Evolutionary conservation across 2,329 filamentous ascomycete genomes (phyloP), one percentile per base, ranked within the genome.

Genomic region (Mariannaea sp.): DNA sequence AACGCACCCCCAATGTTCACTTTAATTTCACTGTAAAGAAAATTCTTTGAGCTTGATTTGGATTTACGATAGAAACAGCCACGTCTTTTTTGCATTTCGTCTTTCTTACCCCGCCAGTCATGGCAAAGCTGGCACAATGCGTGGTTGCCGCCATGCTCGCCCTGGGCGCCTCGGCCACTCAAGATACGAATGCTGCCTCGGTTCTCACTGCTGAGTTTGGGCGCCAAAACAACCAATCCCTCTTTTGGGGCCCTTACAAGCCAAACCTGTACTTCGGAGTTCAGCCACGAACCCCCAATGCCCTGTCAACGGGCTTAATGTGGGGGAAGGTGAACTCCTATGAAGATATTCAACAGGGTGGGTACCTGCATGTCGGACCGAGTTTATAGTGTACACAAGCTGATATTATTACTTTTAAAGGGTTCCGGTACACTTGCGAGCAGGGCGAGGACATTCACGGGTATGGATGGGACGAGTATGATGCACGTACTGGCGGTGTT

Each of bases 381-480:
- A 17, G 35, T 38, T 5, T 29, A 46, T 17, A 51, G 26, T 17
- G 24, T 26, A 19, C 33, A 26, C 20, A 19, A 32, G 36, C 49
- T 27, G 16, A 32, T 56, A 47, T 49, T 57, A 57, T 38, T 7
- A 27, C 4, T 3, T 13, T 12, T 19, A 12, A 12, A 94, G 90
- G 87, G 65, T 88, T 97, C 65, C 86, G 94, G 60, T 92, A 96
- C 71, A 97, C 94, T 0, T 99, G 94, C 75, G 94, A 97, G 72
- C 94, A 99, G 71, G 84, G 94, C 71, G 91, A 95, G 70, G 89
- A 89, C 60, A 96, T 99, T 82, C 88, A 85, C 41, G 93, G 93
- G 50, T 99, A 99, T 71, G 94, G 94, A 57, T 99, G 94, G 94
- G 92, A 97, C 66, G 90, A 96, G 70, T 99, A 95, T 71, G 94